Percentiles rank a stretch among this genome's conserved stretches.
Evolutionary conservation across 306 rosid species (phyloP).

Genomic region (Lablab purpureus): DNA sequence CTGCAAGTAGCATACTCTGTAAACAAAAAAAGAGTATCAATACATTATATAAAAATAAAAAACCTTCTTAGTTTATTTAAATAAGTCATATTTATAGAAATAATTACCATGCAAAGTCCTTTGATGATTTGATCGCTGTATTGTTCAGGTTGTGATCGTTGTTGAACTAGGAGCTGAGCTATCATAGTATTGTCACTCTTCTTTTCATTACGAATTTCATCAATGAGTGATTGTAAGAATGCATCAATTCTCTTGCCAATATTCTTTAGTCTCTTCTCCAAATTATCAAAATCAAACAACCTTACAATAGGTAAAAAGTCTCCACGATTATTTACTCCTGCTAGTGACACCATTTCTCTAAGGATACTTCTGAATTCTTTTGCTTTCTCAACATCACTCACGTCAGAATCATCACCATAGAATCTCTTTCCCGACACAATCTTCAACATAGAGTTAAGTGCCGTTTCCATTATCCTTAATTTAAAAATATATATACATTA

Average conservation of each 20-base stretch:
- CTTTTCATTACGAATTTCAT: neutral
- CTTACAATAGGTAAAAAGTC: neutral
- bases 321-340: neutral
- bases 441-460: too few species aligned
- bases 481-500: too few species aligned
- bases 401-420: neutral
- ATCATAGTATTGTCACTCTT: neutral
- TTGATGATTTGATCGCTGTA: slow-evolving; percentile 17
- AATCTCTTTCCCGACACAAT: neutral
- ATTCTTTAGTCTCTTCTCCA: neutral
- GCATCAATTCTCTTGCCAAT: neutral
- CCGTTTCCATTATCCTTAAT: too few species aligned
- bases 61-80: neutral
- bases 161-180: neutral
- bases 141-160: neutral
- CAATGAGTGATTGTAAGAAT: neutral
- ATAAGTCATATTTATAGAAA: neutral
- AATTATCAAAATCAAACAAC: neutral
- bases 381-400: neutral
- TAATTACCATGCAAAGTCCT: neutral
- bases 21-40: neutral
- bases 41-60: neutral
- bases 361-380: neutral
- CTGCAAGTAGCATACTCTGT: slow-evolving; percentile 3
- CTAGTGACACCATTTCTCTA: neutral